phyloP scores from a whole-genome alignment of 139 green algal species.

The Desmodesmus armatus region DNA sequence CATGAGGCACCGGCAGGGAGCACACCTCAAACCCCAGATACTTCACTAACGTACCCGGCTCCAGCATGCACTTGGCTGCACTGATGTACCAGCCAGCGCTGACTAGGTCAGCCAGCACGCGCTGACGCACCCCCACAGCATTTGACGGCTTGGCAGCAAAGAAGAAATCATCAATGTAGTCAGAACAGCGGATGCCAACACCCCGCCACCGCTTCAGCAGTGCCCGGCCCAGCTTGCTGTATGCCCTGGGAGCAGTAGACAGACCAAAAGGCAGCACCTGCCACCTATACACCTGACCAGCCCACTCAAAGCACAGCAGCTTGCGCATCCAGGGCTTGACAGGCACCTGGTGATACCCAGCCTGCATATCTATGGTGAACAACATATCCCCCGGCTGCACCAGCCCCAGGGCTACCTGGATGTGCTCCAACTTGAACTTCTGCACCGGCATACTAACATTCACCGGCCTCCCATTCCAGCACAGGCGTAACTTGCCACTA shows the following conservation, averaged over 20 bases:
- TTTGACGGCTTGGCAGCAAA: neutral
- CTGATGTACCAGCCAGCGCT: too few species aligned
- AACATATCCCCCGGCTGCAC: slow-evolving; percentile 3
- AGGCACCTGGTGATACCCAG: slow-evolving; percentile 15
- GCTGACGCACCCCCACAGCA: neutral
- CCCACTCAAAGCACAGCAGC: slow-evolving; percentile 31
- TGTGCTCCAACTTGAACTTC: slow-evolving; percentile 23
- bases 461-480: slow-evolving; percentile 10
- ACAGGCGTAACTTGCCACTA: slow-evolving; percentile 2
- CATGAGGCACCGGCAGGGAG: neutral
- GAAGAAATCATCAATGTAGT: slow-evolving; percentile 40
- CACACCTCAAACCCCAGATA: neutral
- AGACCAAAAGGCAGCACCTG: slow-evolving; percentile 28
- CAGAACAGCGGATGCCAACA: neutral
- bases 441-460: neutral
- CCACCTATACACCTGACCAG: slow-evolving; percentile 7
- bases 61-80: too few species aligned
- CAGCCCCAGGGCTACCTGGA: neutral
- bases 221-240: neutral
- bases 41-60: too few species aligned
- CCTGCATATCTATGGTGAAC: slow-evolving; percentile 7
- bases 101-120: too few species aligned
- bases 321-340: neutral
- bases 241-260: slow-evolving; percentile 7
- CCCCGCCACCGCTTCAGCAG: neutral